These are phyloP conservation scores for Aquilaria agallochum DNA, from an alignment of 441 rosid species.

Conservation along the genomic window DNA sequence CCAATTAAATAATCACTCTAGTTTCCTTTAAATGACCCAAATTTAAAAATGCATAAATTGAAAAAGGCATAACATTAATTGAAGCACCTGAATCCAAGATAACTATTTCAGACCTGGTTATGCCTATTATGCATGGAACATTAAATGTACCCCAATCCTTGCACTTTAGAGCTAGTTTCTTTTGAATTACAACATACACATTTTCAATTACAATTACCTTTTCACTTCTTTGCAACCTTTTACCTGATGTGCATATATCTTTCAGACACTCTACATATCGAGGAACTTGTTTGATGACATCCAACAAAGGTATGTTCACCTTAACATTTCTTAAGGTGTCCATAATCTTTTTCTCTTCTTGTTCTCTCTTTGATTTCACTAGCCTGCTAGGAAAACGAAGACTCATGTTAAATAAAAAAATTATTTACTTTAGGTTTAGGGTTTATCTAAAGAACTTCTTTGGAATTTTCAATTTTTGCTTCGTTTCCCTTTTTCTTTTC, in stretches of 20 bases:
- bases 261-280: not conserved
- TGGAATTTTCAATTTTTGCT: not conserved
- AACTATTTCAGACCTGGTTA: too few relatives aligned
- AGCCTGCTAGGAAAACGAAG: not conserved
- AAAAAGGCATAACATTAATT: too few relatives aligned
- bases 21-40: too few relatives aligned
- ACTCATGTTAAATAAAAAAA: too few relatives aligned
- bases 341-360: not conserved
- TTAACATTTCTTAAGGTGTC: not conserved
- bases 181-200: too few relatives aligned
- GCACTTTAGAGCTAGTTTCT: too few relatives aligned
- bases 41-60: too few relatives aligned
- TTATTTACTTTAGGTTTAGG: not conserved
- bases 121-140: too few relatives aligned
- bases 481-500: not conserved
- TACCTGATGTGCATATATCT: not conserved
- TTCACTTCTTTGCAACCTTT: not conserved
- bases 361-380: not conserved
- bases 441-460: not conserved
- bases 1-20: too few relatives aligned
- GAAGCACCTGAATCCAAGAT: too few relatives aligned
- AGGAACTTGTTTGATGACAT: not conserved
- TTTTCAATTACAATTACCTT: too few relatives aligned
- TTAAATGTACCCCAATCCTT: too few relatives aligned
- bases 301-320: not conserved